A percentile compares a stretch with the other conserved stretches of the same genome.
These are phyloP conservation scores for Epichloe sibirici DNA, from an alignment of 2,329 filamentous ascomycete genomes.

Conservation along the genomic window DNA sequence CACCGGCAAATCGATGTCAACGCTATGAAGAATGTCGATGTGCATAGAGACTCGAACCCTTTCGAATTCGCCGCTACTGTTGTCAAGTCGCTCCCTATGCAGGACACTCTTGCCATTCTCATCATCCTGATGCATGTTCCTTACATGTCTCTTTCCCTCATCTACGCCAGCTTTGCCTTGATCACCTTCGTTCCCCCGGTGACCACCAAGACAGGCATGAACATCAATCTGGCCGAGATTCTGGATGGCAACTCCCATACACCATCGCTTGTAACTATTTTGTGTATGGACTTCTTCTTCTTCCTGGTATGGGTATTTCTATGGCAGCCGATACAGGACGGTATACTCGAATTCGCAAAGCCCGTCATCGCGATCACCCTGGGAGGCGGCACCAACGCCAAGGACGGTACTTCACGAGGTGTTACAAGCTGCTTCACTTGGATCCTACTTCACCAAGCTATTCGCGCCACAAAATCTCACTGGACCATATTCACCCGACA, in stretches of 20 bases:
- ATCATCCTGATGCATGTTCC: slow-evolving; percentile 91
- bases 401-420: slow-evolving; percentile 57
- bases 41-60: slow-evolving; percentile 59
- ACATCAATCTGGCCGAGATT: slow-evolving; percentile 77
- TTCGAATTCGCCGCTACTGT: slow-evolving; percentile 75
- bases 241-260: slow-evolving; percentile 80
- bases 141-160: slow-evolving; percentile 72
- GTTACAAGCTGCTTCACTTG: slow-evolving; percentile 60
- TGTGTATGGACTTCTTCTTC: slow-evolving; percentile 73
- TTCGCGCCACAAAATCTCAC: slow-evolving; percentile 36
- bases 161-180: slow-evolving; percentile 85
- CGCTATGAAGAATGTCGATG: slow-evolving; percentile 52
- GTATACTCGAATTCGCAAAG: slow-evolving; percentile 81
- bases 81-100: slow-evolving; percentile 76
- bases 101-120: slow-evolving; percentile 91
- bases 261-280: slow-evolving; percentile 72
- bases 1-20: slow-evolving; percentile 61
- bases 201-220: slow-evolving; percentile 64
- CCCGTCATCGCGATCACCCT: slow-evolving; percentile 86
- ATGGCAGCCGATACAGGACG: slow-evolving; percentile 76
- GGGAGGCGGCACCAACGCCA: slow-evolving; percentile 64
- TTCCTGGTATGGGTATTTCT: slow-evolving; percentile 78
- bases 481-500: slow-evolving; percentile 34
- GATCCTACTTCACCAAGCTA: slow-evolving; percentile 44
- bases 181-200: slow-evolving; percentile 84